Evolutionary conservation across 164 flowering plant genomes (phyloP).

Genomic region (Saururus chinensis): DNA sequence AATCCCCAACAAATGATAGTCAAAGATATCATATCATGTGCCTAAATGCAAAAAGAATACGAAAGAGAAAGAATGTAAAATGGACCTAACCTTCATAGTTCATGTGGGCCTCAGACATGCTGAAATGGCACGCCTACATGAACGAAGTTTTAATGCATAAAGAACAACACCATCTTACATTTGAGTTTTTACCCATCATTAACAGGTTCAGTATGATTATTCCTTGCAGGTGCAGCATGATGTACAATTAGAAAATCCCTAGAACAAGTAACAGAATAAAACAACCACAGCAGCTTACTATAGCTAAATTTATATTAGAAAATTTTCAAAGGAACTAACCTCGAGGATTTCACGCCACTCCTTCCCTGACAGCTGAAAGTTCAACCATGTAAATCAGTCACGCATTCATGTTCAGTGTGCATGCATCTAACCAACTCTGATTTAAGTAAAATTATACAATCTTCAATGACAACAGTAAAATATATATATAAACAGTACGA

Average conservation of each 20-base stretch:
- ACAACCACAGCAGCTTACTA: background rate
- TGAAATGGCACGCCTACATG: background rate
- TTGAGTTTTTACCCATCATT: background rate
- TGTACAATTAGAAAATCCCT: background rate
- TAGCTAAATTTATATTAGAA: too few relatives aligned
- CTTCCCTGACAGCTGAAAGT: slow-evolving; percentile 30
- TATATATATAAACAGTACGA: slow-evolving; percentile 6
- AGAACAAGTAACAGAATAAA: background rate
- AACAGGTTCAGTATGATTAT: background rate
- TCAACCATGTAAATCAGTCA: background rate
- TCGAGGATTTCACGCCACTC: slow-evolving; percentile 85
- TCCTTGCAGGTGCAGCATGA: background rate
- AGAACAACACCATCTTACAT: background rate
- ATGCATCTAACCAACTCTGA: background rate
- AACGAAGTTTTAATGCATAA: background rate
- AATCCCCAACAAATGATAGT: background rate
- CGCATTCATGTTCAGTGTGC: background rate
- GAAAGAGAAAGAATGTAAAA: background rate
- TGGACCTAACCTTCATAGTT: background rate
- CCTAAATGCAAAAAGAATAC: background rate
- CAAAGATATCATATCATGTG: background rate
- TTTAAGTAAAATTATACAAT: background rate
- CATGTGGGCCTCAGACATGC: background rate
- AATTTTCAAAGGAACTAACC: slow-evolving; percentile 37
- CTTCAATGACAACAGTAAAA: background rate